Evolutionary conservation across 2,329 filamentous ascomycete genomes (phyloP), one percentile per base, ranked within the genome.

Genomic region (Metarhizium humberi): DNA sequence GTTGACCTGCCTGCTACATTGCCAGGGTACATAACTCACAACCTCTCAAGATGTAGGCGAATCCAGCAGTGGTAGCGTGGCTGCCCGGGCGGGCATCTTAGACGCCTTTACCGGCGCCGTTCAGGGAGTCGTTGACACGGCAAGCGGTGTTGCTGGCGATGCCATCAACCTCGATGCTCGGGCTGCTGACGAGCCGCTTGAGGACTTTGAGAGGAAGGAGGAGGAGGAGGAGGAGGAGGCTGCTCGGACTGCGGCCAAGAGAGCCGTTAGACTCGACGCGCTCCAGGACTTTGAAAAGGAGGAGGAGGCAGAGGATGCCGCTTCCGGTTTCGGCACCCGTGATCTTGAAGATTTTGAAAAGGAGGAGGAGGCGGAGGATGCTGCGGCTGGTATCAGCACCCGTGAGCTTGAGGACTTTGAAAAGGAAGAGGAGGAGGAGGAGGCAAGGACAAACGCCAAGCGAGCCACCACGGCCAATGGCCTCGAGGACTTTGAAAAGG

Each of bases 391-490:
- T 6, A 10, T 25, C 29, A 29, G 13, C 7, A 3, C 10, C n/a
- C 47, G 47, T 25, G 47, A 7, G 3, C 25, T 51, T 38, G 11
- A 51, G 1, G 49, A 51, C 13, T 29, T 34, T 11, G 47, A 49
- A 30, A 30, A 49, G 47, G 49, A 51, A 4, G 49, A 51, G 18
- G 51, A 53, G 30, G 51, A 53, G 29, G 51, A 53, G 42, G 43
- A 49, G n/a, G 25, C 25, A 25, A 25, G 25, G 25, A 25, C 25
- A 25, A 25, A 25, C 25, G 25, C 25, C 25, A 25, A 25, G 25
- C 25, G 25, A 25, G 25, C 25, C 25, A 25, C 25, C 3, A 46
- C 2, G 6, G 8, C 43, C n/a, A 25, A 47, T 13, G 46, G 32
- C 4, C 25, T 54, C 2, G 16, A 40, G 14, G 46, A 54, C 25